Evolutionary conservation across 306 rosid genomes (phyloP), one percentile per base, ranked within the genome.

Genomic region (Prunus kanzakura): DNA sequence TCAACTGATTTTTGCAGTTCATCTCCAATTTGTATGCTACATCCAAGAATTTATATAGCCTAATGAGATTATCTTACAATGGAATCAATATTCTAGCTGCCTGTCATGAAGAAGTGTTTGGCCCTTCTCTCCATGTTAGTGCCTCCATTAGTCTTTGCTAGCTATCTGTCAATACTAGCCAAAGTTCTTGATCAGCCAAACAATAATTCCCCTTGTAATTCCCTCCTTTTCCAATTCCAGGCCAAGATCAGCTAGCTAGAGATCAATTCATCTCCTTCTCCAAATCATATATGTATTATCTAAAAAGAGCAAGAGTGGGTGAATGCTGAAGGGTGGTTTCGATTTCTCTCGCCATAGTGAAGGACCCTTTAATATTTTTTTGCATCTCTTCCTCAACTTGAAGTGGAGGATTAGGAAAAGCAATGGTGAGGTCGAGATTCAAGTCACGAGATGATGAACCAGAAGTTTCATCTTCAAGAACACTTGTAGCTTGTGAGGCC

Each of bases 401-500:
- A 47, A 78, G 46, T 19, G 30, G 19, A 15, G 67, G 61, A 2
- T 78, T 66, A 80, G 90, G 88, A 64, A 86, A 84, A 18, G 93
- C 93, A 78, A 88, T 88, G 64, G 86, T 78, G 68, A 88, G 79
- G 32, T 88, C 88, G 56, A 88, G 93, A 84, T 88, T 86, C 81
- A 88, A 70, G 38, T 71, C 67, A 2, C 64, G 64, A 58, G 64
- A 11, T 4, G 85, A 35, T 16, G 87, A 71, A 0, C 43, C 77
- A 10, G 73, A 64, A 7, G 78, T 76, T 79, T 77, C 83, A 47
- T 82, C 72, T 74, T 69, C 85, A 25, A 73, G 57, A 73, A 27
- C 62, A 6, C 79, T 62, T 12, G 70, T 61, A 22, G 82, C 62
- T 22, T 83, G 83, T 2, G 80, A 74, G 10, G 69, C 51, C 57